A percentile compares a stretch with the other conserved stretches of the same genome.
Evolutionary conservation across 495 filamentous ascomycete species (phyloP).

Genomic region (Articulospora tetracladia): DNA sequence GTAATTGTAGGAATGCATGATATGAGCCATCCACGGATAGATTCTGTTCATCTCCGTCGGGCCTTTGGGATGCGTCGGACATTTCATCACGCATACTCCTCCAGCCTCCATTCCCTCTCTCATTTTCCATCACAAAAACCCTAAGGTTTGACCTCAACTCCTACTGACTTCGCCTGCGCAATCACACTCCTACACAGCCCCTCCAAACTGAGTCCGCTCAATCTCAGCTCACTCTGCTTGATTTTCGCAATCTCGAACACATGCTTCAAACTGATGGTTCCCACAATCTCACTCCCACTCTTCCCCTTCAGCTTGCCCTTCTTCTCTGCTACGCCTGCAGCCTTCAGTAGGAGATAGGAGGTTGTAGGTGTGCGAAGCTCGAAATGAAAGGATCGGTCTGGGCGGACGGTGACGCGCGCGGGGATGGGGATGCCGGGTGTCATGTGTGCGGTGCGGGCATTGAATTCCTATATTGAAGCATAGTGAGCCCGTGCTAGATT

Average conservation of each 20-base stretch:
- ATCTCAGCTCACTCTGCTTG: constrained; percentile 78
- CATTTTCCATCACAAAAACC: not conserved
- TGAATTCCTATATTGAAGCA: constrained; percentile 73
- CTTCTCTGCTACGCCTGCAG: constrained; percentile 66
- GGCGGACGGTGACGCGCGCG: constrained; percentile 83
- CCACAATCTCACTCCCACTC: constrained; percentile 74
- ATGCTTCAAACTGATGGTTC: constrained; percentile 88
- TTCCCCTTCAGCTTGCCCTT: constrained; percentile 75
- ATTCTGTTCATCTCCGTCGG: not conserved
- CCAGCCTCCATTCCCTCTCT: not conserved
- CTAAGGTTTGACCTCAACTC: constrained; percentile 73
- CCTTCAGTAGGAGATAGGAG: constrained; percentile 79
- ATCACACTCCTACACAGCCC: constrained; percentile 84
- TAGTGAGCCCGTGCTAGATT: not conserved
- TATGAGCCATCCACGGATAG: too few species aligned
- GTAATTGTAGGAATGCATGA: not conserved
- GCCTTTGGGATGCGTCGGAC: not conserved
- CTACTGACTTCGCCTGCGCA: constrained; percentile 82
- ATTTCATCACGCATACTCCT: not conserved
- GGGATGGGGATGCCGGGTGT: constrained; percentile 81
- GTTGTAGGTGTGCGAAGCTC: constrained; percentile 91
- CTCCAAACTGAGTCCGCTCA: constrained; percentile 76
- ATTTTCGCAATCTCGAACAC: constrained; percentile 97
- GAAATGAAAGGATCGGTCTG: constrained; percentile 90
- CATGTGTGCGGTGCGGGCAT: constrained; percentile 88